phyloP scores from a whole-genome alignment of 192 early-diverging fungal species.

The Kickxella alabastrina region DNA sequence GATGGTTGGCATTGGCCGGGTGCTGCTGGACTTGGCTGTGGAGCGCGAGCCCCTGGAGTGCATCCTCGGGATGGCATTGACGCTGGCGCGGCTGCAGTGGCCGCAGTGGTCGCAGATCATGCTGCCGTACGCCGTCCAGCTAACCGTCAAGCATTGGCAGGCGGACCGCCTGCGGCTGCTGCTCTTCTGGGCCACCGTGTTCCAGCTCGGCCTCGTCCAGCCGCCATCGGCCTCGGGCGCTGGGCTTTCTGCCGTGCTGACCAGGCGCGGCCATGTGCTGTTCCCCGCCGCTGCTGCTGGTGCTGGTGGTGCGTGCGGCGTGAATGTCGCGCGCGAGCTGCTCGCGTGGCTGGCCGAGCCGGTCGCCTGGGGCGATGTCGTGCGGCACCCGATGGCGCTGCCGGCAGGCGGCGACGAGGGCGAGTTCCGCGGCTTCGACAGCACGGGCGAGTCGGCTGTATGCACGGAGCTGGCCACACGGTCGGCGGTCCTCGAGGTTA shows the following conservation, averaged over 20 bases:
- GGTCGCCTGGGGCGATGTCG: slow-evolving; percentile 17
- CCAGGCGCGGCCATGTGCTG: slow-evolving; percentile 31
- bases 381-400: slow-evolving; percentile 13
- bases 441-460: not conserved
- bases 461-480: slow-evolving; percentile 10
- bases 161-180: slow-evolving; percentile 12
- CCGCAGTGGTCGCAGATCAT: slow-evolving; percentile 69
- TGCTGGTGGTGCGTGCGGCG: not conserved
- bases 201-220: slow-evolving; percentile 21
- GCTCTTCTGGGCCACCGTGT: slow-evolving; percentile 31
- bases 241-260: slow-evolving; percentile 24
- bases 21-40: slow-evolving; percentile 36
- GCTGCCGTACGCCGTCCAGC: slow-evolving; percentile 61
- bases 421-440: slow-evolving; percentile 22
- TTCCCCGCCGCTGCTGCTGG: slow-evolving; percentile 16
- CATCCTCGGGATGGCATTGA: slow-evolving; percentile 66
- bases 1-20: slow-evolving; percentile 23
- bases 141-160: slow-evolving; percentile 23
- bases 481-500: slow-evolving; percentile 22
- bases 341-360: slow-evolving; percentile 31
- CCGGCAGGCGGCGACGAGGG: slow-evolving; percentile 7
- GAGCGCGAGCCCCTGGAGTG: slow-evolving; percentile 13
- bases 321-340: slow-evolving; percentile 16
- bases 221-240: not conserved
- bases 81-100: slow-evolving; percentile 69